Evolutionary conservation across 1,284 basidiomycete species (phyloP).

Genomic region (Apiotrichum sp.): DNA sequence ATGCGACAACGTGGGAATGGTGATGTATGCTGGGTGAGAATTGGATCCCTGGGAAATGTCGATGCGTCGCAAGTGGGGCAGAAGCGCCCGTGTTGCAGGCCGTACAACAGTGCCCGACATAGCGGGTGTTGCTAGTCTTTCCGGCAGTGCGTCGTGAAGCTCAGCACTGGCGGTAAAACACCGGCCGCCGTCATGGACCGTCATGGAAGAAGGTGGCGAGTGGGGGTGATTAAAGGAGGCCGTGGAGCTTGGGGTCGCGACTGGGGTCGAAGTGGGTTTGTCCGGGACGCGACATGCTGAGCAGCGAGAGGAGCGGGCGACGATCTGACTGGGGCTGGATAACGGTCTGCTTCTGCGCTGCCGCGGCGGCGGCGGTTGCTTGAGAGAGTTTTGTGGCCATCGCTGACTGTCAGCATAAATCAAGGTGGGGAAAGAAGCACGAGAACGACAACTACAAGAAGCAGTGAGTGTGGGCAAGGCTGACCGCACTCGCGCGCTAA

Average conservation of each 20-base stretch:
- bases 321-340: not conserved
- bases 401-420: not conserved
- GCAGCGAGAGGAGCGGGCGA: constrained; percentile 11
- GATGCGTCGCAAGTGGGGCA: no score
- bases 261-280: constrained; percentile 39
- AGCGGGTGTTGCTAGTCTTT: no score
- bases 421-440: constrained; percentile 1
- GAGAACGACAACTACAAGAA: constrained; percentile 1
- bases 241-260: constrained; percentile 36
- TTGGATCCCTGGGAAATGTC: no score
- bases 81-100: no score
- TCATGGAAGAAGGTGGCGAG: no score
- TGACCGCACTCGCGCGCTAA: not conserved
- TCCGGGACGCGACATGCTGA: constrained; percentile 9
- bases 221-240: constrained; percentile 23
- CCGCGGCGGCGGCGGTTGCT: constrained; percentile 3
- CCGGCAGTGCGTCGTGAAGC: no score
- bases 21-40: no score
- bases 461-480: no score
- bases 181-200: no score
- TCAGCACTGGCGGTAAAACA: no score
- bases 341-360: not conserved
- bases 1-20: no score
- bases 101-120: no score
- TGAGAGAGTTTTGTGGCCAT: constrained; percentile 2